A percentile compares a stretch with the other conserved stretches of the same genome.
These are phyloP conservation scores for Przewalskia tangutica DNA, from an alignment of 257 asterid species.

Conservation along the genomic window DNA sequence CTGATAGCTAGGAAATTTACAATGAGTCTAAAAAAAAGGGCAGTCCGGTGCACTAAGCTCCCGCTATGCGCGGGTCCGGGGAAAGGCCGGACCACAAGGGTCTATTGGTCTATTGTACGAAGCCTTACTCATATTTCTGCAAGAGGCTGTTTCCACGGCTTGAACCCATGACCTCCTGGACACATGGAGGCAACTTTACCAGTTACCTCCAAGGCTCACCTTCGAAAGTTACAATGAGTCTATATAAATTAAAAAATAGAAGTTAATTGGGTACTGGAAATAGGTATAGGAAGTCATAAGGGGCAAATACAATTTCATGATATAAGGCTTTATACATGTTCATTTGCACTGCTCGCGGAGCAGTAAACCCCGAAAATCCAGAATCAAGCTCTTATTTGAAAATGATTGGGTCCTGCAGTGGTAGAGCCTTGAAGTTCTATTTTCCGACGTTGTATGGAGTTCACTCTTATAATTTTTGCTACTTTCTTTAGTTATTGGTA, in stretches of 20 bases:
- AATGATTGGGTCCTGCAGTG: not conserved
- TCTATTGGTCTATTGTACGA: too few relatives aligned
- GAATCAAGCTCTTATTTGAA: not conserved
- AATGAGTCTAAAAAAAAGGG: too few relatives aligned
- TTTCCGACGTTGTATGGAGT: not conserved
- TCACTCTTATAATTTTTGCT: not conserved
- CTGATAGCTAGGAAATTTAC: not conserved
- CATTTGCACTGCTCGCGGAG: not conserved
- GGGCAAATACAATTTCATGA: not conserved
- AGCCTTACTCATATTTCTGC: too few relatives aligned
- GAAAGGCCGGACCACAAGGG: too few relatives aligned
- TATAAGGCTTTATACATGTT: not conserved
- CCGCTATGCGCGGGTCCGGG: too few relatives aligned
- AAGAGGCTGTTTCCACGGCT: too few relatives aligned
- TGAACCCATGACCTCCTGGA: too few relatives aligned
- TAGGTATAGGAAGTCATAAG: not conserved
- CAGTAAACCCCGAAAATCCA: not conserved
- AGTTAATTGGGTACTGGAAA: not conserved
- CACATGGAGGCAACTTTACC: slow-evolving; percentile 51
- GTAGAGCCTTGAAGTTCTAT: not conserved
- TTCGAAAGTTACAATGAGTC: slow-evolving; percentile 16
- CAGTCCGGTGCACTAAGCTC: too few relatives aligned
- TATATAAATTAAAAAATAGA: not conserved
- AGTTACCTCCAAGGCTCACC: slow-evolving; percentile 40
- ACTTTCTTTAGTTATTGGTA: not conserved